Base-by-base conservation (phyloP, 2,329 filamentous ascomycete species). In the Orbilia blumenaviensis region DNA sequence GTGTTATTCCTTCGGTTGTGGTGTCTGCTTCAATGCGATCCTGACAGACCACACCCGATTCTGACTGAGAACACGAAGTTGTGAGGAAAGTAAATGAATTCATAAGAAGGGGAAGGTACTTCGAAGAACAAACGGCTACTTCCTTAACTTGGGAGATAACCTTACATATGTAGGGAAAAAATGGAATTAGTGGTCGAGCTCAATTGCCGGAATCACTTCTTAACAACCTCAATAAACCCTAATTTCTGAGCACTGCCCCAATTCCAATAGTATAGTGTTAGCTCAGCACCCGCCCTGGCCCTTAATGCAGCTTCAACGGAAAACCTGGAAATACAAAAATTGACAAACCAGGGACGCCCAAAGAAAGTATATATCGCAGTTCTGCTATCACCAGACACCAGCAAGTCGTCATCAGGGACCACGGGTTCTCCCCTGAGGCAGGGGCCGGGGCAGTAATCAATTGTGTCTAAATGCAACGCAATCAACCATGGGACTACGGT, bases 401-500 rank as follows among this genome's bases (percentile, higher is more conserved):
- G 10, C 29, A 54, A 61, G 56, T 72, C 67, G 58, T 72, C 58
- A 72, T 72, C 48, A 60, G 58, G 67, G 38, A 41, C 48, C 44
- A 50, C 54, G 66, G 29, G 38, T 71, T 25, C 44, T 71, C 41
- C 48, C 67, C 36, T 48, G 36, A 27, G 36, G 58, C 56, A 71
- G 56, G 67, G 67, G 66, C 67, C 58, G 16, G 67, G 58, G 48
- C 27, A 16, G 60, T 72, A 72, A 72, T 64, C 48, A 58, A 50
- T 18, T 29, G 21, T 29, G 46, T 64, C 27, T 27, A 32, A 18
- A 61, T 58, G 67, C 67, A 58, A 72, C 60, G 54, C 67, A 73
- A 60, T 50, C 68, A 73, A 73, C 60, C 68, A 54, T 60, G 60
- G 44, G 34, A 62, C 52, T 25, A 60, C 50, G 68, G 68, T 60